Conservation (phyloP, 2,329 filamentous ascomycete genomes). For the Trichoderma atroviride region DNA sequence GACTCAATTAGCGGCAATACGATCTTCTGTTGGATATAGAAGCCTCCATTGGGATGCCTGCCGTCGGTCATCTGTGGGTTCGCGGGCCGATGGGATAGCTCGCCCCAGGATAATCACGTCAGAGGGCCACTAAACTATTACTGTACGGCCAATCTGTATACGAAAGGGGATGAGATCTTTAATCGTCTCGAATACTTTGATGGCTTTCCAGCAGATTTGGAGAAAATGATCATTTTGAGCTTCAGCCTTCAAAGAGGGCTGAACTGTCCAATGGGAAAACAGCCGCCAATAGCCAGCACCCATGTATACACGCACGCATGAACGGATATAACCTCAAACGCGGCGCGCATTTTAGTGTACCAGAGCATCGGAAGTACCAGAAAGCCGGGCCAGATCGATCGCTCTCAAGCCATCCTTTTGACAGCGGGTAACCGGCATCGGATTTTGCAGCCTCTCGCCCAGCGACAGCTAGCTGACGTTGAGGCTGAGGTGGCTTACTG, state of each 20-base stretch:
- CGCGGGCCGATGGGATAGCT: background rate
- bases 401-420: background rate
- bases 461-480: background rate
- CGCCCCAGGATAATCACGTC: background rate
- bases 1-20: background rate
- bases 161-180: background rate
- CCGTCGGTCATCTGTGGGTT: background rate
- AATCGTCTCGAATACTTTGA: background rate
- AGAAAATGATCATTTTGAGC: background rate
- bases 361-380: background rate
- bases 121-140: background rate
- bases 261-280: too few relatives aligned
- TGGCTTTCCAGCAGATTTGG: background rate
- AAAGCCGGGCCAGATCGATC: background rate
- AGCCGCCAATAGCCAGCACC: too few relatives aligned
- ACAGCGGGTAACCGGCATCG: background rate
- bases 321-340: background rate
- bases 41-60: background rate
- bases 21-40: background rate
- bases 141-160: background rate
- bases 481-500: background rate
- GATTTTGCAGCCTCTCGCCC: background rate
- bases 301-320: too few relatives aligned
- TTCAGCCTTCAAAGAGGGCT: background rate
- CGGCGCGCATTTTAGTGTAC: background rate